Percentiles rank a stretch among this genome's conserved stretches.
phyloP scores from a whole-genome alignment of 2,329 filamentous ascomycete genomes.

The Juglanconis sp. region DNA sequence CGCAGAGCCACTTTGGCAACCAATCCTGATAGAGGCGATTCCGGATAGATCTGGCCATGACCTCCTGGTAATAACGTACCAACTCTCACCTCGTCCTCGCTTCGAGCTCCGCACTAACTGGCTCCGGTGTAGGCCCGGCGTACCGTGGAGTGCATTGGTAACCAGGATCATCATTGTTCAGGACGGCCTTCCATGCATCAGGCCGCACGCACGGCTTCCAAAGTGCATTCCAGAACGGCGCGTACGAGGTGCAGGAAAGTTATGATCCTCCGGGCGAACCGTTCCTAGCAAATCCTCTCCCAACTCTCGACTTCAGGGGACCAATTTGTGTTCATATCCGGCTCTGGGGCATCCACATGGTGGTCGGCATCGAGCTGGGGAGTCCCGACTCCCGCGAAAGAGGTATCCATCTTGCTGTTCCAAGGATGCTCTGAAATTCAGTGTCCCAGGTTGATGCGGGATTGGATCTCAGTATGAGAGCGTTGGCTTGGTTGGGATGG shows the following conservation, averaged over 20 bases:
- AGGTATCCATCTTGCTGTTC: neutral
- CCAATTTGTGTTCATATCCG: neutral
- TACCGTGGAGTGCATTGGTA: neutral
- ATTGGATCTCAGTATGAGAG: neutral
- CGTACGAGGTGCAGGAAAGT: neutral
- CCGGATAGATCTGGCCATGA: neutral
- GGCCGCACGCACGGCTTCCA: neutral
- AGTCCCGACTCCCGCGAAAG: neutral
- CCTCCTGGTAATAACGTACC: neutral
- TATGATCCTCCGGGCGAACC: neutral
- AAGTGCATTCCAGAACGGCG: neutral
- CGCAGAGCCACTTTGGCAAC: neutral
- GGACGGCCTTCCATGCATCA: neutral
- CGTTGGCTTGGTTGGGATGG: neutral
- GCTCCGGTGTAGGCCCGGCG: neutral
- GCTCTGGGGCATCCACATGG: neutral
- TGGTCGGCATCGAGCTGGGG: neutral
- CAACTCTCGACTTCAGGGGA: neutral
- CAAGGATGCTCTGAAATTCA: neutral
- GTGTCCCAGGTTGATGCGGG: neutral
- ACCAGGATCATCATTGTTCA: neutral
- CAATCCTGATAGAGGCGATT: neutral
- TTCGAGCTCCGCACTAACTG: slow-evolving; percentile 1
- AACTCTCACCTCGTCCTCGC: neutral
- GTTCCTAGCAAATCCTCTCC: neutral